These are phyloP conservation scores for Patellifolia procumbens DNA, from an alignment of 179 eudicot species.

Conservation along the genomic window DNA sequence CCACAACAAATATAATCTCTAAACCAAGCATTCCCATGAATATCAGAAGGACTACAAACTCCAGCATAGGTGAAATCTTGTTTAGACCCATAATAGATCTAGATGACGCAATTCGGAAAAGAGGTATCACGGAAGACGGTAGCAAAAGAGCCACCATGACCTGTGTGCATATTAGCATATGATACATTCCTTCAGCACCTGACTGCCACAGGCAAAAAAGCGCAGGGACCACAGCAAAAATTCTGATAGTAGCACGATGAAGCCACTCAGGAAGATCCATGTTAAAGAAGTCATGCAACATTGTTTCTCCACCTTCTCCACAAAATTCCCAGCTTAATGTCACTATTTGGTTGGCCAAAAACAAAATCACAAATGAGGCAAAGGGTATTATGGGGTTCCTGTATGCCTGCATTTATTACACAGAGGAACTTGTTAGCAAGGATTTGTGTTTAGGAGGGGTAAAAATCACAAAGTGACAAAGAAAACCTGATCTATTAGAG, in stretches of 20 bases:
- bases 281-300: constrained; percentile 61
- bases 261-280: constrained; percentile 89
- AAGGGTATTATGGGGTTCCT: constrained; percentile 57
- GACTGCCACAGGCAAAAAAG: constrained; percentile 73
- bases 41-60: constrained; percentile 58
- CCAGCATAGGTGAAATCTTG: constrained; percentile 64
- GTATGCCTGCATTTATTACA: constrained; percentile 56
- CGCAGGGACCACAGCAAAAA: constrained; percentile 70
- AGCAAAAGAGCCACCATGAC: constrained; percentile 83
- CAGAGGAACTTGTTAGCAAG: constrained; percentile 6
- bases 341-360: constrained; percentile 64
- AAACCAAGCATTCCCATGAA: constrained; percentile 77
- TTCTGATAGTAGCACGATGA: constrained; percentile 78
- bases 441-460: not conserved
- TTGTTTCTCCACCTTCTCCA: constrained; percentile 65
- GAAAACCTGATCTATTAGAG: constrained; percentile 79
- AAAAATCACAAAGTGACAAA: constrained; percentile 4
- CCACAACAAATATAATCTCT: constrained; percentile 66
- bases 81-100: constrained; percentile 71
- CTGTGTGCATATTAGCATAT: constrained; percentile 75
- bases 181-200: constrained; percentile 92
- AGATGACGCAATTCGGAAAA: constrained; percentile 84
- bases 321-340: constrained; percentile 75
- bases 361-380: constrained; percentile 51
- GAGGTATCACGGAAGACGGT: constrained; percentile 90